These are phyloP conservation scores for Colletotrichum euphorbiae DNA, from an alignment of 2,329 filamentous ascomycete species.

Conservation along the genomic window DNA sequence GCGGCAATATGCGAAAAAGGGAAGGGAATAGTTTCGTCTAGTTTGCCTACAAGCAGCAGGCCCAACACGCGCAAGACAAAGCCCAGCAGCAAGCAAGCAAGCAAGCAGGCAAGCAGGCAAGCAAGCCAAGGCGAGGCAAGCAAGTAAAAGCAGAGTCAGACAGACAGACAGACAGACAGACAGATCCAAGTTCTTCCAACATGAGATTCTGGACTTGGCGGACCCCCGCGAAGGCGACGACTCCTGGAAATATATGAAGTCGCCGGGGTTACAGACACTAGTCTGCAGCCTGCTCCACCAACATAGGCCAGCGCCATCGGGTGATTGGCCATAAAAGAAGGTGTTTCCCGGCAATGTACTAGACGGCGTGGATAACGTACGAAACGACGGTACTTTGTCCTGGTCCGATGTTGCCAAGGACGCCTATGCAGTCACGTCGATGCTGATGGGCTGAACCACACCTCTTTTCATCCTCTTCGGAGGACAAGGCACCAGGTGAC, in stretches of 20 bases:
- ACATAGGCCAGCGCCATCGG: slow-evolving; percentile 4
- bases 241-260: slow-evolving; percentile 36
- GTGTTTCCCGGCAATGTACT: slow-evolving; percentile 12
- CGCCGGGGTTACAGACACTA: slow-evolving; percentile 20
- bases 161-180: neutral
- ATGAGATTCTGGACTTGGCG: slow-evolving; percentile 32
- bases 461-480: slow-evolving; percentile 11
- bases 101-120: too few species aligned
- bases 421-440: slow-evolving; percentile 13
- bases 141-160: too few species aligned
- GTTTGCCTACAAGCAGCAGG: neutral
- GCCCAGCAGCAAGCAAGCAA: too few species aligned
- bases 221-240: slow-evolving; percentile 33
- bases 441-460: slow-evolving; percentile 29
- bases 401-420: neutral
- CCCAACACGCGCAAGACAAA: slow-evolving; percentile 6
- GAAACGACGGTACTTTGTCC: slow-evolving; percentile 16
- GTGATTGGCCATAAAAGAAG: slow-evolving; percentile 19
- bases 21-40: slow-evolving; percentile 21
- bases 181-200: slow-evolving; percentile 19
- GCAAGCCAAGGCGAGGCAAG: neutral
- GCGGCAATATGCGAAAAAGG: slow-evolving; percentile 19
- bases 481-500: slow-evolving; percentile 22
- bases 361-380: neutral
- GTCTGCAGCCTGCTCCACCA: slow-evolving; percentile 25